phyloP scores from a whole-genome alignment of 768 basidiomycete genomes.

The Chalciporus piperatus region DNA sequence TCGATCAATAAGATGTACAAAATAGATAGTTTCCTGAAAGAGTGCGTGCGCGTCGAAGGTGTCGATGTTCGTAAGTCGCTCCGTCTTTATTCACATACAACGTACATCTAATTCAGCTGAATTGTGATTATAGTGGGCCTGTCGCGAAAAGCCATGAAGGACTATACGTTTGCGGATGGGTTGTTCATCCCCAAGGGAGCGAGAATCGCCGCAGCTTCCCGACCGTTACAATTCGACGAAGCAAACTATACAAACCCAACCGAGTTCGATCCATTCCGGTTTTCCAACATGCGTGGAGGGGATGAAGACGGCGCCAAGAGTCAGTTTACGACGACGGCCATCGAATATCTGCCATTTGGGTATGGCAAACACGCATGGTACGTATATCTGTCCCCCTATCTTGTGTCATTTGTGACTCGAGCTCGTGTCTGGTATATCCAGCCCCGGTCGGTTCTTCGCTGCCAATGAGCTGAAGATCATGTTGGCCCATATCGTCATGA shows the following conservation, averaged over 20 bases:
- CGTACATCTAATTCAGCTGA: too few species aligned
- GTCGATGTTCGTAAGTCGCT: slow-evolving; percentile 3
- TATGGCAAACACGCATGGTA: slow-evolving; percentile 21
- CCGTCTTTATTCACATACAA: too few species aligned
- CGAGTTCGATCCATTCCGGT: slow-evolving; percentile 46
- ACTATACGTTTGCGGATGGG: slow-evolving; percentile 36
- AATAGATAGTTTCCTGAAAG: slow-evolving; percentile 40
- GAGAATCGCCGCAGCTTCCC: neutral
- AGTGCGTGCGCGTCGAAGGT: slow-evolving; percentile 30
- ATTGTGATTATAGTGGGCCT: slow-evolving; percentile 21
- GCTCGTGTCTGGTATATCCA: neutral
- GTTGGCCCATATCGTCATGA: slow-evolving; percentile 40
- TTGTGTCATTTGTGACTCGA: too few species aligned
- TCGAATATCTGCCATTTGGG: slow-evolving; percentile 36
- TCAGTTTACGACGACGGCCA: slow-evolving; percentile 33
- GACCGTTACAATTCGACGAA: neutral
- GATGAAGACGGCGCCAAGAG: slow-evolving; percentile 32
- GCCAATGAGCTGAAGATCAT: slow-evolving; percentile 44
- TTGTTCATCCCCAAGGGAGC: slow-evolving; percentile 32
- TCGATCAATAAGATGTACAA: slow-evolving; percentile 27
- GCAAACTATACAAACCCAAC: neutral
- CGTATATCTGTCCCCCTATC: neutral
- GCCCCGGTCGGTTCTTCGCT: slow-evolving; percentile 37
- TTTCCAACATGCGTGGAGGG: slow-evolving; percentile 34
- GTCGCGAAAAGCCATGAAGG: slow-evolving; percentile 28